A percentile compares a stretch with the other conserved stretches of the same genome.
phyloP scores from a whole-genome alignment of 108 stramenopile species.

The Fragilaria radians region DNA sequence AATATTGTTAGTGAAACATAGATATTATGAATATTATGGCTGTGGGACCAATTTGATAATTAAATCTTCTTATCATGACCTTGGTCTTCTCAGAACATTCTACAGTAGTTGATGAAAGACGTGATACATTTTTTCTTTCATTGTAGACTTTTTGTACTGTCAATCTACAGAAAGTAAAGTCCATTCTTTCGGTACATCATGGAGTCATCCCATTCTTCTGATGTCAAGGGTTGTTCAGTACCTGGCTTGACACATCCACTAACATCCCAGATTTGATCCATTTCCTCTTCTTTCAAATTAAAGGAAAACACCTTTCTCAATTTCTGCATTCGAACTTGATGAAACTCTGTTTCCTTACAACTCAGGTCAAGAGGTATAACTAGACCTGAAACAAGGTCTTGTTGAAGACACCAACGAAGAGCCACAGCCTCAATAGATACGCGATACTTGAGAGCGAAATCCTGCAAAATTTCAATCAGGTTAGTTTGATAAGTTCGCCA shows the following conservation, averaged over 20 bases:
- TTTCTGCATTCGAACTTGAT: constrained; percentile 20
- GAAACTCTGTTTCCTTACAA: constrained; percentile 3
- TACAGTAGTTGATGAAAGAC: no score
- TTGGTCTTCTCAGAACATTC: no score
- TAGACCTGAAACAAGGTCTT: constrained; percentile 23
- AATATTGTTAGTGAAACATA: constrained; percentile 39
- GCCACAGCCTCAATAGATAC: constrained; percentile 52
- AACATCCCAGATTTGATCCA: constrained; percentile 30
- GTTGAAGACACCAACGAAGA: constrained; percentile 57
- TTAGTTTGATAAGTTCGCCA: constrained; percentile 28
- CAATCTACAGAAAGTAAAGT: no score
- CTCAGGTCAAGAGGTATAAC: background rate
- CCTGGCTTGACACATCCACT: constrained; percentile 7
- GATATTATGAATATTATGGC: constrained; percentile 1
- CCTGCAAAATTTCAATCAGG: constrained; percentile 28
- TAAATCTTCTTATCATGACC: no score
- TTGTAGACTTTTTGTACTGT: no score
- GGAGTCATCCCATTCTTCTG: no score
- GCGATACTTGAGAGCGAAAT: constrained; percentile 46
- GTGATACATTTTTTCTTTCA: no score
- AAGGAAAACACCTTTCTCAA: constrained; percentile 65
- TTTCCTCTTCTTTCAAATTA: constrained; percentile 62
- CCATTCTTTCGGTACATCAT: no score
- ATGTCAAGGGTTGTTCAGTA: no score
- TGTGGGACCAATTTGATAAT: no score